Conservation (phyloP, 179 eudicot species). For the Sideroxylon spinosum region DNA sequence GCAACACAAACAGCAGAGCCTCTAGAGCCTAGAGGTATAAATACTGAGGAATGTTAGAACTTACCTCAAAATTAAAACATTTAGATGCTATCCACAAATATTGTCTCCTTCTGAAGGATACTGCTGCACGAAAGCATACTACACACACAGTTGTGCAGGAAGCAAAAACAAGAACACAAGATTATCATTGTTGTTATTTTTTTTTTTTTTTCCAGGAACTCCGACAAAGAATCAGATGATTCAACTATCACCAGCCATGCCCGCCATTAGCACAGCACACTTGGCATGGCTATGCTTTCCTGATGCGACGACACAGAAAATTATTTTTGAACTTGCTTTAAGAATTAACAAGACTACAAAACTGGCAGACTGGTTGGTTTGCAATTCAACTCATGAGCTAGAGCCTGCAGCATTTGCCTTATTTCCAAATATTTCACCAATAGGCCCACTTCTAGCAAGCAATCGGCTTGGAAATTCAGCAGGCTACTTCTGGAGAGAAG, state of each 20-base stretch:
- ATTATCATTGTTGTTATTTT: not conserved
- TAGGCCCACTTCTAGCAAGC: constrained; percentile 16
- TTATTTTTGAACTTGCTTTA: not conserved
- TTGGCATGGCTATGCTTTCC: constrained; percentile 4
- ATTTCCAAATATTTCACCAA: not conserved
- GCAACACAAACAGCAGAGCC: too few relatives aligned
- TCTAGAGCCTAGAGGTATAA: not conserved
- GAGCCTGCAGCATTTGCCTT: constrained; percentile 3
- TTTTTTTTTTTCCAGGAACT: constrained; percentile 2
- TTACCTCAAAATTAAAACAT: not conserved
- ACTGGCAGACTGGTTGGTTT: constrained; percentile 12
- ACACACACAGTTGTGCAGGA: too few relatives aligned
- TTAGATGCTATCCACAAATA: too few relatives aligned
- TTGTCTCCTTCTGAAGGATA: too few relatives aligned
- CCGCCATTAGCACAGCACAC: not conserved
- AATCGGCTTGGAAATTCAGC: not conserved
- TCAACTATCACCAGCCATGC: constrained; percentile 14
- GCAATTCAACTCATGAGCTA: constrained; percentile 16
- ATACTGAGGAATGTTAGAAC: not conserved
- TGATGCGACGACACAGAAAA: not conserved
- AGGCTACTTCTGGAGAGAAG: constrained; percentile 14
- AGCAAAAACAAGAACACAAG: too few relatives aligned
- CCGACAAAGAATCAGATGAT: not conserved
- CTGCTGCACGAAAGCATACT: too few relatives aligned
- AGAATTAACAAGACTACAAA: not conserved